Evolutionary conservation across 2,329 filamentous ascomycete species (phyloP), one percentile per base, ranked within the genome.

Genomic region (Diplodia seriata): DNA sequence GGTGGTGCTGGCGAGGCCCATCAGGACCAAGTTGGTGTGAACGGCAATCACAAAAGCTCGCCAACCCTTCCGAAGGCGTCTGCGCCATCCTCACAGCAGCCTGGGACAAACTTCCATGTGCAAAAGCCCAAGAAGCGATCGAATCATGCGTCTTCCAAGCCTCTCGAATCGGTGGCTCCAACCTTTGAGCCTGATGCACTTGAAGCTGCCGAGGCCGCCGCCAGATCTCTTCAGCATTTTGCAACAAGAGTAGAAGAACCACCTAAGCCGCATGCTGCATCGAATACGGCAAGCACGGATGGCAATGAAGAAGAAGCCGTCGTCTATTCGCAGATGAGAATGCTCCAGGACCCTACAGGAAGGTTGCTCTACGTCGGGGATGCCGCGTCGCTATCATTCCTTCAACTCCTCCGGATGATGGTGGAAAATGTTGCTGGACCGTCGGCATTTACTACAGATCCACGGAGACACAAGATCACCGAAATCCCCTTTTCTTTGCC

Each of bases 341-440:
- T 90, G 85, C 77, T 90, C 49, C 83, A 86, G 71, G 87, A 90
- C 72, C 82, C 82, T 12, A 86, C 83, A 0, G 86, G 86, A 11
- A 81, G 85, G 71, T 77, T 88, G 40, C 78, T 87, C 29, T 89
- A 89, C 70, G 81, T 89, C 69, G 87, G 88, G n/a, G 86, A 89
- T 70, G 87, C 88, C 1, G 86, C 87, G 0, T 86, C 86, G 0
- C 78, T 89, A 6, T 87, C 87, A 0, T 89, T 86, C 71, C 78
- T 90, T 3, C 85, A 89, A 67, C 78, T 87, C 54, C 83, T 90
- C 20, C 85, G 87, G 11, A 85, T 86, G 77, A 84, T 89, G 71
- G 86, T 90, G 4, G 84, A 86, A 70, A 84, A 78, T 9, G 81
- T 82, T 36, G 81, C 81, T 20, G 87, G 87, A 0, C 74, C 79